Base-by-base conservation (phyloP, 1,139 yeast genomes). In the Geotrichum fermentans region DNA sequence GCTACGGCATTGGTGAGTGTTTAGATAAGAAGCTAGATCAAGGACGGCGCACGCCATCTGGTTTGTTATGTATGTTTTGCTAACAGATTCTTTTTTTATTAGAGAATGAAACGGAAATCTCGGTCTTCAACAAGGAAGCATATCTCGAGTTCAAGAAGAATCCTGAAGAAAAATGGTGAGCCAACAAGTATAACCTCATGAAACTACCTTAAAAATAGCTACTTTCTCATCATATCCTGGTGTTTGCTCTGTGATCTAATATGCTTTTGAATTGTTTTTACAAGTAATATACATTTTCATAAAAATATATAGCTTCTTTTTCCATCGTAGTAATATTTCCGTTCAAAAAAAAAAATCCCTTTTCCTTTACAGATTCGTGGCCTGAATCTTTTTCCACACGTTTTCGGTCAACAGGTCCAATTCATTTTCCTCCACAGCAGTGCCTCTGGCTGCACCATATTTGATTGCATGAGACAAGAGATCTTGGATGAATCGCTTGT, bases 61-160 rank as follows among this genome's bases (percentile, higher is more conserved):
- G 4, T 20, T 17, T 16, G 21, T 4, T 14, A 36, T 29, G 17
- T 29, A 22, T 24, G 10, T 32, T 39, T 41, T n/a, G 8, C 34
- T 45, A 32, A 29, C 37, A 17, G 10, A 13, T 8, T 16, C 22
- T 20, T 33, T 37, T 18, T 10, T 29, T 34, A 7, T 4, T n/a
- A 45, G 69, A 83, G 55, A 89, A 92, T 66, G 99, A 92, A 68
- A 88, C 97, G 1, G 99, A 92, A 63, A 68, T 92, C 44, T 86
- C 96, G 40, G 63, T 86, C 22, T 92, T 82, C 70, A 86, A 85
- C 55, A 67, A 71, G 62, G 74, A 67, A 3, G 92, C 77, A 41
- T 92, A 90, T 65, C 71, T 71, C 21, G 78, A 70, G 43, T 92
- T 73, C 68, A 85, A 85, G 69, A 72, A 73, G 41, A 83, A 89